Base-by-base conservation (phyloP, 148 eudicot genomes). In the Vaccinium myrtillus region DNA sequence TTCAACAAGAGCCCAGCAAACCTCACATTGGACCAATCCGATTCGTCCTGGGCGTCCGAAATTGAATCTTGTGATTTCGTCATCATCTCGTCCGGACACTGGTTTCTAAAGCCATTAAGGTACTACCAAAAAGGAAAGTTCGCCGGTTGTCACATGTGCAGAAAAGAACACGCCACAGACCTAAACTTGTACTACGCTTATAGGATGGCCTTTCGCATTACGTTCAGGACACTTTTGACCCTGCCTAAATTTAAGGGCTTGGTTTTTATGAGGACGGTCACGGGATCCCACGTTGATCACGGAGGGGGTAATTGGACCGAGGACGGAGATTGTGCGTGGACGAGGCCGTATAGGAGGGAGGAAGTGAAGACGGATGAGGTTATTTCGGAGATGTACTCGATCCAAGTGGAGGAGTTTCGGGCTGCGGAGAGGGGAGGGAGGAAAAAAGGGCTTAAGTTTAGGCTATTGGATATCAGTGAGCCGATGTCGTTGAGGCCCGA, bases 241-340 rank as follows among this genome's bases (percentile, higher is more conserved):
- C 65, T 88, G 73, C 67, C 87, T 5, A 84, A 61, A 4, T 94
- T 90, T 46, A 89, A 90, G 81, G 98, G 98, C 0, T 32, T 50
- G 8, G 87, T 90, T 1, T 90, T 86, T 85, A 36, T 94, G 48
- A 87, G 98, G 84, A 92, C 95, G 2, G 86, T 85, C 76, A 87
- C 94, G 5, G 93, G 91, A 30, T 81, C 90, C 0, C 95, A 94
- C 73, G 89, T 92, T 53, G 98, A 92, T 73, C 63, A 77, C 23
- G 83, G 63, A 16, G 18, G 86, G 0, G 92, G 92, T 14, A 84
- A 78, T 13, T 94, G 93, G 93, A 86, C 91, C 8, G 85, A 90
- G 10, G 94, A 93, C 9, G 95, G 98, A 36, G 79, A 94, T 85
- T 94, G 98, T 77, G 8, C 32, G 14, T 84, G 87, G 85, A 86